Evolutionary conservation across 2,329 filamentous ascomycete species (phyloP).

Genomic region (Fusarium musae): DNA sequence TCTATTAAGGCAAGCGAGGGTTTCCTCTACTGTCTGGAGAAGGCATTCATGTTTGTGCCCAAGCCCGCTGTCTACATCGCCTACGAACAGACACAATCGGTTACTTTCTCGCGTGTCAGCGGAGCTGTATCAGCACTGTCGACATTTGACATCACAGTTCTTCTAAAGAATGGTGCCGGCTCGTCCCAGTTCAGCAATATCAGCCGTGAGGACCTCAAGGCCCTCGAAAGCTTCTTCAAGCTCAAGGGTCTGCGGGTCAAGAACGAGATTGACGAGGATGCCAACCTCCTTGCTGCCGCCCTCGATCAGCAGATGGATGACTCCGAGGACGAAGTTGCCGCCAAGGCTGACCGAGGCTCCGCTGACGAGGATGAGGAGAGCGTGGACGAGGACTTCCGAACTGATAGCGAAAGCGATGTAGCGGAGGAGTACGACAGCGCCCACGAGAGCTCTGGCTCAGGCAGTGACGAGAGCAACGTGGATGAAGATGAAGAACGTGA

Average conservation of each 20-base stretch:
- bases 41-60: constrained; percentile 98
- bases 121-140: constrained; percentile 93
- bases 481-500: constrained; percentile 58
- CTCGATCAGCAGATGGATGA: constrained; percentile 85
- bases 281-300: constrained; percentile 80
- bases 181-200: constrained; percentile 99
- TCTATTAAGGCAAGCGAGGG: constrained; percentile 99
- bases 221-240: constrained; percentile 97
- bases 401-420: constrained; percentile 92
- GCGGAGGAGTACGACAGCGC: constrained; percentile 95
- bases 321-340: constrained; percentile 84
- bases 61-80: constrained; percentile 98
- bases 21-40: constrained; percentile 95
- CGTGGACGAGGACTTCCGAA: constrained; percentile 94
- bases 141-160: constrained; percentile 96
- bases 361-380: constrained; percentile 97
- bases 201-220: constrained; percentile 96
- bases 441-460: constrained; percentile 85
- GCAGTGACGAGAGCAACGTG: constrained; percentile 65
- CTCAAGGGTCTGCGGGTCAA: constrained; percentile 94
- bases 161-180: constrained; percentile 84
- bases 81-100: constrained; percentile 89
- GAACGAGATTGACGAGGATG: constrained; percentile 98
- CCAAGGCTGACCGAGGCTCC: constrained; percentile 81
- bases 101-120: constrained; percentile 95